Conservation (phyloP, 2,329 filamentous ascomycete genomes). For the Endoconidiophora laricicola region DNA sequence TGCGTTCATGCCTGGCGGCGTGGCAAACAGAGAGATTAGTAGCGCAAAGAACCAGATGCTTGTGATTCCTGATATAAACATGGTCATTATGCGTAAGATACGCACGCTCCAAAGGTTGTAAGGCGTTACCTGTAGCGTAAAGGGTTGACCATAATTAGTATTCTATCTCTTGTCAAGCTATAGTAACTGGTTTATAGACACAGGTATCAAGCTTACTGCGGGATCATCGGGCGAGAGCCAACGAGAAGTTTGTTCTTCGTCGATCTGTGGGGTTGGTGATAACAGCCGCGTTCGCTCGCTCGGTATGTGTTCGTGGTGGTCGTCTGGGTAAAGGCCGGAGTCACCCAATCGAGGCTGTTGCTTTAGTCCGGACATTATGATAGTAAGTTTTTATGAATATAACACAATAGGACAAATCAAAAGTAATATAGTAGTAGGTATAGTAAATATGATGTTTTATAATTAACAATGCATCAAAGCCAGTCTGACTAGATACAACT, state of each 20-base stretch:
- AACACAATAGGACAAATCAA: too few relatives aligned
- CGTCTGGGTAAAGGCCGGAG: conserved; percentile 9
- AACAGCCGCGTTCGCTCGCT: conserved; percentile 50
- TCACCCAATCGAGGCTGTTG: not conserved
- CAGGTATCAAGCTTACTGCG: conserved; percentile 17
- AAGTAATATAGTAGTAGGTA: too few relatives aligned
- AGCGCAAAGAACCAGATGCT: conserved; percentile 89
- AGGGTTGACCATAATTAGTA: not conserved
- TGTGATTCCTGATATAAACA: conserved; percentile 56
- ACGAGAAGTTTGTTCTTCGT: conserved; percentile 19
- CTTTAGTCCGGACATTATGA: too few relatives aligned
- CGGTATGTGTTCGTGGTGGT: conserved; percentile 20
- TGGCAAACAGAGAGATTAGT: conserved; percentile 80
- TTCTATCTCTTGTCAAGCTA: not conserved
- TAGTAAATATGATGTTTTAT: too few relatives aligned
- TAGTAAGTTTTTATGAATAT: too few relatives aligned
- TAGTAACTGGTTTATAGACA: conserved; percentile 15
- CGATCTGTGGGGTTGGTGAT: conserved; percentile 43
- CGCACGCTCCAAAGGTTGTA: conserved; percentile 93
- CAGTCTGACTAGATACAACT: too few relatives aligned
- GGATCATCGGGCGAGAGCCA: conserved; percentile 26
- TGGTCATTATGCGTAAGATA: conserved; percentile 58
- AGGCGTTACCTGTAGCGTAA: conserved; percentile 46
- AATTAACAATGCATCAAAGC: too few relatives aligned
- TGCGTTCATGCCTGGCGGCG: conserved; percentile 69